Conservation (phyloP, 169 alveolate species). For the Cryptosporidium ryanae region DNA sequence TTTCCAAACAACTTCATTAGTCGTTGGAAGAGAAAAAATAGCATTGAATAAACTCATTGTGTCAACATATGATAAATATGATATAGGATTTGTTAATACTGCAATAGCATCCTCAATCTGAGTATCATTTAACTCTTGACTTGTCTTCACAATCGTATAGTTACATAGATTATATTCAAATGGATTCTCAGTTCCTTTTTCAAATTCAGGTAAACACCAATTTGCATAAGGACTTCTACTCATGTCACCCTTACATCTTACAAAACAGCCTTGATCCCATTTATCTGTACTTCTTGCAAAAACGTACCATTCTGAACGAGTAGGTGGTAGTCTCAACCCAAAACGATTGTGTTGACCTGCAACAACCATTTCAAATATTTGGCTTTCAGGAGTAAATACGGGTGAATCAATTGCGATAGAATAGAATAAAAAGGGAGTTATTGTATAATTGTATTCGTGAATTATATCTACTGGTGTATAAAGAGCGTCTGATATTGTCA, state of each 20-base stretch:
- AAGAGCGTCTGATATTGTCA: slow-evolving; percentile 52
- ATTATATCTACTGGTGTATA: slow-evolving; percentile 47
- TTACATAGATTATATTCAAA: slow-evolving; percentile 55
- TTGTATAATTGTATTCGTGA: slow-evolving; percentile 61
- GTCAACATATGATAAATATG: slow-evolving; percentile 70
- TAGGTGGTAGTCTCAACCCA: slow-evolving; percentile 65
- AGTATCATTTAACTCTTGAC: not conserved
- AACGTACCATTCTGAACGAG: slow-evolving; percentile 64
- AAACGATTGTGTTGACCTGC: slow-evolving; percentile 71
- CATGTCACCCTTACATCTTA: slow-evolving; percentile 59
- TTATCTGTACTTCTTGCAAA: slow-evolving; percentile 65
- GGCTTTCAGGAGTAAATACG: slow-evolving; percentile 63
- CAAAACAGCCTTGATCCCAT: slow-evolving; percentile 73
- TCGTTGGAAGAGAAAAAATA: slow-evolving; percentile 47
- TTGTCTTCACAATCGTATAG: slow-evolving; percentile 42
- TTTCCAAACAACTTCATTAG: slow-evolving; percentile 42
- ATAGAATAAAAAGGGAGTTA: slow-evolving; percentile 58
- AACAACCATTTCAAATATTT: slow-evolving; percentile 59
- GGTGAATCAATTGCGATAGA: slow-evolving; percentile 59
- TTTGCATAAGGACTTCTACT: slow-evolving; percentile 63
- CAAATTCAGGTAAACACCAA: slow-evolving; percentile 55
- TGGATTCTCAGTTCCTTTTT: slow-evolving; percentile 4
- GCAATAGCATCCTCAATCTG: slow-evolving; percentile 73
- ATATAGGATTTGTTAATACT: slow-evolving; percentile 65
- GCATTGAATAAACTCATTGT: slow-evolving; percentile 72